Percentiles rank a stretch among this genome's conserved stretches.
phyloP scores from a whole-genome alignment of 2,329 filamentous ascomycete genomes.

The Neofusicoccum parvum region DNA sequence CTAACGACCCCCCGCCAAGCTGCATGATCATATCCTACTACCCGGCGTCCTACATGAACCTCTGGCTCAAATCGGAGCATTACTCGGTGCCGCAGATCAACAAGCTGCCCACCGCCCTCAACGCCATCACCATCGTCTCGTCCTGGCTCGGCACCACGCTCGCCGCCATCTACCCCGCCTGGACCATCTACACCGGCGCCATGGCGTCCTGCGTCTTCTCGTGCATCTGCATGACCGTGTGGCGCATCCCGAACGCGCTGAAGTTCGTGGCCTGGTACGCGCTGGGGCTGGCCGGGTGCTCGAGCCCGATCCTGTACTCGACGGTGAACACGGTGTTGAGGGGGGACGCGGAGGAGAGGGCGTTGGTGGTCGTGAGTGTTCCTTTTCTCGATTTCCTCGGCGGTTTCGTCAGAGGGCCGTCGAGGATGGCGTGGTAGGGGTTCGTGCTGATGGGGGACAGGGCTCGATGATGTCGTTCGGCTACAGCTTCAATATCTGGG shows the following conservation, averaged over 20 bases:
- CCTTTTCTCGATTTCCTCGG: neutral
- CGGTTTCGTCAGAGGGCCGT: too few species aligned
- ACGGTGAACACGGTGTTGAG: slow-evolving; percentile 48
- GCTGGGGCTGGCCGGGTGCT: slow-evolving; percentile 43
- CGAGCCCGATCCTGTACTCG: slow-evolving; percentile 48
- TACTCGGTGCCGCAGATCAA: slow-evolving; percentile 55
- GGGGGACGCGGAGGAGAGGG: slow-evolving; percentile 43
- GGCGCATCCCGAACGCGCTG: slow-evolving; percentile 53
- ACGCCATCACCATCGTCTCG: slow-evolving; percentile 52
- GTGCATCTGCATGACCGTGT: slow-evolving; percentile 51
- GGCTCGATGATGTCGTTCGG: slow-evolving; percentile 52
- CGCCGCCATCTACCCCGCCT: slow-evolving; percentile 54
- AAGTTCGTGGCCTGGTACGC: slow-evolving; percentile 51
- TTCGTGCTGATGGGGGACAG: slow-evolving; percentile 26
- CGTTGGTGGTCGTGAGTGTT: slow-evolving; percentile 38
- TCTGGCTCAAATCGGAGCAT: slow-evolving; percentile 54
- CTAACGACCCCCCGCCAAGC: slow-evolving; percentile 26
- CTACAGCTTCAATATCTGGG: slow-evolving; percentile 51
- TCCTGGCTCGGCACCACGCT: slow-evolving; percentile 55
- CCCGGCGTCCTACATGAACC: slow-evolving; percentile 52
- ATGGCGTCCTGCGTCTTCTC: slow-evolving; percentile 47
- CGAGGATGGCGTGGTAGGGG: neutral
- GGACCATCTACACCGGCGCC: slow-evolving; percentile 51
- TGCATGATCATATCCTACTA: slow-evolving; percentile 42
- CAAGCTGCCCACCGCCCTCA: slow-evolving; percentile 52